Base-by-base conservation (phyloP, 1,284 basidiomycete species). In the Austropuccinia psidii region DNA sequence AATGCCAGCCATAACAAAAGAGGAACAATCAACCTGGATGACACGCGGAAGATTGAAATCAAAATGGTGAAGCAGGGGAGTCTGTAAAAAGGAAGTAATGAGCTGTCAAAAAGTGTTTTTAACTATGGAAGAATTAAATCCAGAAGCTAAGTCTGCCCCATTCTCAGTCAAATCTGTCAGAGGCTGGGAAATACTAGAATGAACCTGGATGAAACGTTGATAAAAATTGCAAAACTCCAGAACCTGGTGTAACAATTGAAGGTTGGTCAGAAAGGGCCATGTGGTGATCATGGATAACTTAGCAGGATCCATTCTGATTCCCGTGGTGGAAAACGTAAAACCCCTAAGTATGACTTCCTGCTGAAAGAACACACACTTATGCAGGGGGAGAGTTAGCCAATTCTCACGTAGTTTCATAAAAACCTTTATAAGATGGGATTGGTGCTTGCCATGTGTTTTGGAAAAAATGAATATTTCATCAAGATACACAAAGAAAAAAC, bases 121-220 rank as follows among this genome's bases (percentile, higher is more conserved):
- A n/a, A n/a, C n/a, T n/a, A n/a, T n/a, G n/a, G n/a, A n/a, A n/a
- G n/a, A n/a, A n/a, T n/a, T n/a, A n/a, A n/a, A n/a, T n/a, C n/a
- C n/a, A n/a, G n/a, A n/a, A n/a, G n/a, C n/a, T n/a, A n/a, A n/a
- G n/a, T n/a, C n/a, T n/a, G n/a, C n/a, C n/a, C n/a, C n/a, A n/a
- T n/a, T n/a, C n/a, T 70, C 50, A 9, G 62, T 66, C 8, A 66
- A 45, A 19, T 50, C 45, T 15, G 41, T 66, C 19, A 66, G 27
- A n/a, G 62, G 27, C 5, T 21, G 5, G 29, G 45, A 41, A 31
- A 50, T 31, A 6, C 5, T 6, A 21, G 31, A 68, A 79, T 75
- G 31, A 65, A 65, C 70, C 82, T 45, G 17, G 15, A 67, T 67
- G 58, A 69, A 57, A 15, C 37, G 6, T 41, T 54, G 39, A 58